Evolutionary conservation across 163 green algal genomes (phyloP), one percentile per base, ranked within the genome.

Genomic region (Chlamydomonas reinhardtii): DNA sequence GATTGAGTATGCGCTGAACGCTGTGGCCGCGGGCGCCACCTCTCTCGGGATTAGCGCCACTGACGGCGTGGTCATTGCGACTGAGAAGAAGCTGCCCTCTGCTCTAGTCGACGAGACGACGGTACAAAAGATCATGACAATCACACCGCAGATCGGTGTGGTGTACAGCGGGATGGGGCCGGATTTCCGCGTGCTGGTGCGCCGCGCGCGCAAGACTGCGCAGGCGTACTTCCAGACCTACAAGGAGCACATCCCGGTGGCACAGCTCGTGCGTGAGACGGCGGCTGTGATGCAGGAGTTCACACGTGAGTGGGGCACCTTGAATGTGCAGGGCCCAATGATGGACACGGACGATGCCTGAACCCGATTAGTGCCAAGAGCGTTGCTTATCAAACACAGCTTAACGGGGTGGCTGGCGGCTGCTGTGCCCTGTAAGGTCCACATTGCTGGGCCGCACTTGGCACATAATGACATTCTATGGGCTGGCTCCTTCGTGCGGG

Each of bases 281-380:
- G 98, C 98, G 48, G 94, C 97, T n/a, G 97, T 99, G n/a, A 99
- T 99, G 98, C 98, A 99, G 91, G 98, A 99, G 88, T 99, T 99
- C 93, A 99, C 98, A 89, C 97, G 96, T 98, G 79, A 93, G 96
- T 88, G 29, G n/a, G n/a, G n/a, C n/a, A n/a, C n/a, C n/a, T n/a
- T n/a, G n/a, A n/a, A n/a, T n/a, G n/a, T n/a, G n/a, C n/a, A n/a
- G n/a, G n/a, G n/a, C n/a, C n/a, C n/a, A n/a, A n/a, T n/a, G n/a
- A n/a, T n/a, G n/a, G n/a, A n/a, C n/a, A n/a, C n/a, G n/a, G n/a
- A n/a, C n/a, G n/a, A n/a, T n/a, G n/a, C n/a, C n/a, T n/a, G n/a
- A n/a, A n/a, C n/a, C n/a, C n/a, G n/a, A n/a, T n/a, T n/a, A n/a
- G n/a, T n/a, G n/a, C n/a, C n/a, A n/a, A n/a, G n/a, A n/a, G n/a